Conservation (phyloP, 2,329 filamentous ascomycete genomes). For the Monilinia laxa region DNA sequence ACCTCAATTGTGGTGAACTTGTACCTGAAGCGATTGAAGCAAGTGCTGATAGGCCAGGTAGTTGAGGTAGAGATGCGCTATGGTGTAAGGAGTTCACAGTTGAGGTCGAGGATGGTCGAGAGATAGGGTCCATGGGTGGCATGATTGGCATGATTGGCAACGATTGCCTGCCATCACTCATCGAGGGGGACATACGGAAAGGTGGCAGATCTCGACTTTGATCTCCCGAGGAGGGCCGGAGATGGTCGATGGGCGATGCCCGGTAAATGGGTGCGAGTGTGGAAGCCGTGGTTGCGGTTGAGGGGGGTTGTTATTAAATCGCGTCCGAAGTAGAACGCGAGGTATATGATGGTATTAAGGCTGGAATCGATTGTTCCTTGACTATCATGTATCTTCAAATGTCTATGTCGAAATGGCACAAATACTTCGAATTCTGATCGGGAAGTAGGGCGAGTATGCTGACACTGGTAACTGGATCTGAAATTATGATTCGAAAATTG, state of each 20-base stretch:
- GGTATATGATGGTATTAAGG: conserved; percentile 20
- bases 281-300: conserved; percentile 52
- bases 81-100: conserved; percentile 48
- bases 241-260: conserved; percentile 56
- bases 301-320: conserved; percentile 35
- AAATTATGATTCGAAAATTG: conserved; percentile 18
- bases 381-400: conserved; percentile 27
- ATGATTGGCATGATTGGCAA: conserved; percentile 48
- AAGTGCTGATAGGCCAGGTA: conserved; percentile 59
- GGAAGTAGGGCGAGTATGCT: conserved; percentile 13
- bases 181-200: conserved; percentile 47
- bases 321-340: conserved; percentile 37
- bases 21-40: conserved; percentile 54
- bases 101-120: conserved; percentile 53
- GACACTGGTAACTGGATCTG: conserved; percentile 13
- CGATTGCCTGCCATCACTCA: conserved; percentile 48
- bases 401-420: conserved; percentile 29
- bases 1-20: conserved; percentile 52
- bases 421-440: conserved; percentile 27
- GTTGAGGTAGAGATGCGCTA: conserved; percentile 44
- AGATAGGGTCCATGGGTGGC: conserved; percentile 47
- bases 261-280: conserved; percentile 56
- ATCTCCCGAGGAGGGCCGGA: conserved; percentile 50
- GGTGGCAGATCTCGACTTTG: conserved; percentile 48
- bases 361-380: conserved; percentile 5